Percentiles rank a stretch among this genome's conserved stretches.
Conservation (phyloP, 2,329 filamentous ascomycete genomes). For the Hypocrella siamensis region DNA sequence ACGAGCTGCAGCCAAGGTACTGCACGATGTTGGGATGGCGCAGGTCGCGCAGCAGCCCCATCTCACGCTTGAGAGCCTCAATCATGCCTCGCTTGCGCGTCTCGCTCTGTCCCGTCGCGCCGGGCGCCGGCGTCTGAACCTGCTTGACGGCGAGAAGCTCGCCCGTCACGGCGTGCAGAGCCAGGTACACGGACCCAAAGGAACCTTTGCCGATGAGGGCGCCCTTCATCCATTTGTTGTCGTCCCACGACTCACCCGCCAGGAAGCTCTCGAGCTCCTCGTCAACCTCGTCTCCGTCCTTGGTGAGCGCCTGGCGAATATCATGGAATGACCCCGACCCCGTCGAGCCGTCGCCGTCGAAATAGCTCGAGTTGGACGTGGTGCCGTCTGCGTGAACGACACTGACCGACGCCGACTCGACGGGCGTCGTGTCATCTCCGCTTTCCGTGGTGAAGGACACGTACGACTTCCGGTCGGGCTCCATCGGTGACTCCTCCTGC, state of each 20-base stretch:
- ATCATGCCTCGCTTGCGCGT: conserved; percentile 96
- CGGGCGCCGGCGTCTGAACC: conserved; percentile 73
- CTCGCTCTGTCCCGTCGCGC: conserved; percentile 67
- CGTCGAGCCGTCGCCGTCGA: conserved; percentile 64
- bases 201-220: conserved; percentile 93
- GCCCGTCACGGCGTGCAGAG: conserved; percentile 86
- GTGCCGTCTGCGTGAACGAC: conserved; percentile 67
- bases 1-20: conserved; percentile 88
- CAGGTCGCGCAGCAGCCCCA: conserved; percentile 80
- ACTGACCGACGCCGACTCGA: conserved; percentile 37
- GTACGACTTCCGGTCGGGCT: conserved; percentile 87
- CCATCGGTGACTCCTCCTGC: conserved; percentile 75
- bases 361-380: conserved; percentile 60
- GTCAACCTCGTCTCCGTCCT: conserved; percentile 84
- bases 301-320: conserved; percentile 67
- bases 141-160: conserved; percentile 98
- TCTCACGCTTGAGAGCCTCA: conserved; percentile 90
- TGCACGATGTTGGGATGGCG: conserved; percentile 97
- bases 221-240: conserved; percentile 99
- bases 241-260: conserved; percentile 84
- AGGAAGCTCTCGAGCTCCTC: conserved; percentile 83
- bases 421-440: conserved; percentile 42
- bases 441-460: conserved; percentile 70
- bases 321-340: conserved; percentile 64
- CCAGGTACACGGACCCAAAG: conserved; percentile 90